Conservation (phyloP, 75 land plant species). For the Azolla pinnata region DNA sequence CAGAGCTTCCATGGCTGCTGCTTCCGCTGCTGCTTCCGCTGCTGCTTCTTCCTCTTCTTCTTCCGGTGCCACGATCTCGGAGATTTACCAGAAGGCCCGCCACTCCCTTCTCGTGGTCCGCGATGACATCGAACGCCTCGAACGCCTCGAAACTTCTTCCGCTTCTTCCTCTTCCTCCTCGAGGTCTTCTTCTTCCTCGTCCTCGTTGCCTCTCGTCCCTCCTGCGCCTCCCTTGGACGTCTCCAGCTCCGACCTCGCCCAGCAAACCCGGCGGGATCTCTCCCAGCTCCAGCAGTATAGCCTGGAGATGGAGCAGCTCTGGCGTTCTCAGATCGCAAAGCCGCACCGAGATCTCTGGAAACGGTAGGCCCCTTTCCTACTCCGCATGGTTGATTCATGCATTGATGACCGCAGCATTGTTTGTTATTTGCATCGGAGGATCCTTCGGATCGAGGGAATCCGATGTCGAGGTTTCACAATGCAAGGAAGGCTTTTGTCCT, state of each 20-base stretch:
- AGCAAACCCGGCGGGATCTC: slow-evolving; percentile 44
- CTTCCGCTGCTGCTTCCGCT: too few species aligned
- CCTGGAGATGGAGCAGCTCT: slow-evolving; percentile 73
- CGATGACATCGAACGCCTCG: slow-evolving; percentile 67
- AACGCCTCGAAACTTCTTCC: slow-evolving; percentile 49
- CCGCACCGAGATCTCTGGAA: slow-evolving; percentile 88
- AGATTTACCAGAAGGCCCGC: slow-evolving; percentile 59
- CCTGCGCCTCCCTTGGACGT: background rate
- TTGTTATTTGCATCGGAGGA: too few species aligned
- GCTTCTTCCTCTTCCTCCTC: slow-evolving; percentile 2
- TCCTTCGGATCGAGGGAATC: too few species aligned
- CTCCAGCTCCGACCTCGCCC: slow-evolving; percentile 46
- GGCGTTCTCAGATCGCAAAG: slow-evolving; percentile 58
- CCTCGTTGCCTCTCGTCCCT: slow-evolving; percentile 3
- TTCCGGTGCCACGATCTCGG: slow-evolving; percentile 64
- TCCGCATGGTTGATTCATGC: background rate
- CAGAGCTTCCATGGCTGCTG: too few species aligned
- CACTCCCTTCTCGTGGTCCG: slow-evolving; percentile 46
- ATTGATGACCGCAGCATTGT: too few species aligned
- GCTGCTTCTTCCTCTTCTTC: too few species aligned
- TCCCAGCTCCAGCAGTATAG: slow-evolving; percentile 59
- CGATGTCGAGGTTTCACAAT: too few species aligned
- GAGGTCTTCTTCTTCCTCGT: background rate
- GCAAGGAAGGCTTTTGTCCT: too few species aligned
- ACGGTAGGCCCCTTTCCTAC: slow-evolving; percentile 27